Conservation (phyloP, 768 basidiomycete species). For the Rhodosporidiobolus odoratus region DNA sequence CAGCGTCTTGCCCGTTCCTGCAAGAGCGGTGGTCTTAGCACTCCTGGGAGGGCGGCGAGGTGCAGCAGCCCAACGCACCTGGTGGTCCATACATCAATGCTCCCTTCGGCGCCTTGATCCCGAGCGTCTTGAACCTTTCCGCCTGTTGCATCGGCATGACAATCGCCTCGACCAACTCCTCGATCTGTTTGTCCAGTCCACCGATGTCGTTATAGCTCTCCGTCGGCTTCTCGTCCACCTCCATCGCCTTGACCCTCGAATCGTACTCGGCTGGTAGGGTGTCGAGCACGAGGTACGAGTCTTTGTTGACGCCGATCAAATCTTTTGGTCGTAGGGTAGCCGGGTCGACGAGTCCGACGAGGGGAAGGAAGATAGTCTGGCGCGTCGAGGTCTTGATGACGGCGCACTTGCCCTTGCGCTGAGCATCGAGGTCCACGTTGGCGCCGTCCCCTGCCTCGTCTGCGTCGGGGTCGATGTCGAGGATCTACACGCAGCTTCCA, state of each 20-base stretch:
- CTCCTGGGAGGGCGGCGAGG: not conserved
- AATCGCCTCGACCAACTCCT: constrained; percentile 95
- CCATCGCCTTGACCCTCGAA: constrained; percentile 98
- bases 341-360: constrained; percentile 93
- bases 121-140: constrained; percentile 96
- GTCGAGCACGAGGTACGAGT: constrained; percentile 94
- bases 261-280: constrained; percentile 95
- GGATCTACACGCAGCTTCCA: constrained; percentile 57
- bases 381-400: constrained; percentile 98
- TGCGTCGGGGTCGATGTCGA: constrained; percentile 82
- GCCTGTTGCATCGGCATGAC: constrained; percentile 98
- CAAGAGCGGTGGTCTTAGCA: not conserved
- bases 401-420: constrained; percentile 94
- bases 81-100: constrained; percentile 99
- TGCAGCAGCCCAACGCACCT: constrained; percentile 52
- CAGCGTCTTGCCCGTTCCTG: constrained; percentile 93
- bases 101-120: constrained; percentile 95
- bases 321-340: constrained; percentile 84
- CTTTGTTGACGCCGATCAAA: constrained; percentile 98
- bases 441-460: constrained; percentile 65
- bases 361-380: constrained; percentile 92
- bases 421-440: constrained; percentile 90
- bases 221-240: constrained; percentile 95
- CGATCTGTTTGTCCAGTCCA: constrained; percentile 98
- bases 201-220: constrained; percentile 97